Evolutionary conservation across 768 basidiomycete species (phyloP), one percentile per base, ranked within the genome.

Genomic region (Strobilomyces dryophilus): DNA sequence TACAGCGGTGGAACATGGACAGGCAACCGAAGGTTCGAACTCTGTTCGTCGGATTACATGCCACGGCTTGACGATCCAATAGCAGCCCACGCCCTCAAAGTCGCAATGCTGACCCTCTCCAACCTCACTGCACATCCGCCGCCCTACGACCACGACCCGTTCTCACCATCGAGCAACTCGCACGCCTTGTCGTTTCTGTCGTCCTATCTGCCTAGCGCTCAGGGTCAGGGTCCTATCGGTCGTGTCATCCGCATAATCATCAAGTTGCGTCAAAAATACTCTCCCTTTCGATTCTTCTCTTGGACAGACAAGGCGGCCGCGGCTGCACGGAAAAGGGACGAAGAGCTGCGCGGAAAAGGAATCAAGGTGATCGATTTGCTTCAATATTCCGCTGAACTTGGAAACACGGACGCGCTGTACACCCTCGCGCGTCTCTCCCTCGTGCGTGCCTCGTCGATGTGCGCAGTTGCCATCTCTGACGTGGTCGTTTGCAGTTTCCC

Each of bases 291-390:
- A 24, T 69, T 76, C 45, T 58, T 80, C 36, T 75, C 67, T 52
- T 72, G 70, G 53, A 63, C 37, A 72, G 74, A 45, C 76, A 71
- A 57, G 75, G 76, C 51, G 72, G 72, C 48, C 64, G 53, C 61
- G n/a, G 63, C 75, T 6, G 71, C 76, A 20, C 80, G 75, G 59
- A 78, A 74, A 64, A 81, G 74, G 61, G 83, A 84, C 17, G 88
- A 89, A 43, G 89, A 91, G 56, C 68, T 82, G 58, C 76, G 73
- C 18, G 76, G 80, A 3, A 88, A 87, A 62, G 85, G 88, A 9
- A 83, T 90, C 65, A 92, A 92, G 66, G 88, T 90, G 31, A 64
- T 92, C 14, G 89, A 92, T 62, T 66, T 94, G 11, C 71, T 94
- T 29, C 81, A 90, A 53, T 87, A 91, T 70, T 89, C 92, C 1